These are phyloP conservation scores for Auricularia heimuer DNA, from an alignment of 768 basidiomycete genomes.

Conservation along the genomic window DNA sequence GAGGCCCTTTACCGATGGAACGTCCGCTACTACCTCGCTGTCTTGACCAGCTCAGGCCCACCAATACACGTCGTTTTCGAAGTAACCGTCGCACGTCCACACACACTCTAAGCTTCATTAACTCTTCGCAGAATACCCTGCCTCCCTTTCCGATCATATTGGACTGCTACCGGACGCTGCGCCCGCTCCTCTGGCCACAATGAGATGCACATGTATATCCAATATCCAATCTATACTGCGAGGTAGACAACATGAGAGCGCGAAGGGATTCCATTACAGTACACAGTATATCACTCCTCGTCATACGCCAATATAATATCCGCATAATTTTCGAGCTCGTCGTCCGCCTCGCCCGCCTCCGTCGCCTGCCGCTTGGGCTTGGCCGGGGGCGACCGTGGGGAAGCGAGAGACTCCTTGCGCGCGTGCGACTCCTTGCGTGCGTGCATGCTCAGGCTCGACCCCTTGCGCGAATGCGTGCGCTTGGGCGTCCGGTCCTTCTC, in stretches of 20 bases:
- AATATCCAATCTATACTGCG: conserved; percentile 1
- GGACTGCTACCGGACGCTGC: conserved; percentile 51
- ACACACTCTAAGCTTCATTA: neutral
- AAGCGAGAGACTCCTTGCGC: neutral
- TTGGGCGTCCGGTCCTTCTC: neutral
- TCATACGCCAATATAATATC: neutral
- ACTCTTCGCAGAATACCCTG: conserved; percentile 41
- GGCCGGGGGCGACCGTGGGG: neutral
- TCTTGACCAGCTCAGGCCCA: conserved; percentile 16
- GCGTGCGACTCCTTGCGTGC: neutral
- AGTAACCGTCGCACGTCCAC: neutral
- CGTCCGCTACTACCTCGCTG: conserved; percentile 54
- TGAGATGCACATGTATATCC: neutral
- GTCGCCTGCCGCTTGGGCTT: neutral
- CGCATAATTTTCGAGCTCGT: neutral
- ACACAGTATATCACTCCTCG: neutral
- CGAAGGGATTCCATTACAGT: neutral
- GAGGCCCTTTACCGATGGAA: conserved; percentile 68
- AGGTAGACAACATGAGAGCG: neutral
- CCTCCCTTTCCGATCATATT: conserved; percentile 54
- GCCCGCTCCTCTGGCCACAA: conserved; percentile 22
- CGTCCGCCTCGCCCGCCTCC: neutral
- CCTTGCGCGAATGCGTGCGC: neutral
- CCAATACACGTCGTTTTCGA: conserved; percentile 22
- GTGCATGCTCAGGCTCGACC: neutral